These are phyloP conservation scores for Abelmoschus esculentus DNA, from an alignment of 345 rosid genomes.

Conservation along the genomic window DNA sequence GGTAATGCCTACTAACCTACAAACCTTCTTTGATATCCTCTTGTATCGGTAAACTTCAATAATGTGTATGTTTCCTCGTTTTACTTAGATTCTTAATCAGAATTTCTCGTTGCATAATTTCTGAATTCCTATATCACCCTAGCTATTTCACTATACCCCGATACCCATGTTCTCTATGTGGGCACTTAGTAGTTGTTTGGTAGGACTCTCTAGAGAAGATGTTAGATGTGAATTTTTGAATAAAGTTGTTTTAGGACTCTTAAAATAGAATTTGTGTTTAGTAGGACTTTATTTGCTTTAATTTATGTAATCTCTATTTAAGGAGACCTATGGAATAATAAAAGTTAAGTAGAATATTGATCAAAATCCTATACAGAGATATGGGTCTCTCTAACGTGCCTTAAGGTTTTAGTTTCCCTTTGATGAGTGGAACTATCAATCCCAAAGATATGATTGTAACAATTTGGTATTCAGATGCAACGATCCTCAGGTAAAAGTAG, in stretches of 20 bases:
- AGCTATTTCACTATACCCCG: background rate
- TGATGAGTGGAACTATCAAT: background rate
- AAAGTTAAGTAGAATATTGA: background rate
- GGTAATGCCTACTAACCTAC: conserved; percentile 29
- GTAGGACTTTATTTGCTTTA: background rate
- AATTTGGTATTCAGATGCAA: background rate
- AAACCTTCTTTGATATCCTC: background rate
- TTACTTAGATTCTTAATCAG: background rate
- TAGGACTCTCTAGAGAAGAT: too few relatives aligned
- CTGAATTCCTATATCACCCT: background rate
- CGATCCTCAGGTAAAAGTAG: background rate
- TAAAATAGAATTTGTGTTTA: too few relatives aligned
- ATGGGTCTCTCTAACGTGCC: background rate
- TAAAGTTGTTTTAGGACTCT: too few relatives aligned
- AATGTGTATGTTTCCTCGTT: background rate
- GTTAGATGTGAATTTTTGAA: too few relatives aligned
- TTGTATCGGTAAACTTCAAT: background rate
- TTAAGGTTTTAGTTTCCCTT: background rate
- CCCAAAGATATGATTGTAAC: background rate
- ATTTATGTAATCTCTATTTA: too few relatives aligned
- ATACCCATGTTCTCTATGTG: background rate
- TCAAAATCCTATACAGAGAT: background rate
- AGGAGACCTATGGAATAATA: background rate
- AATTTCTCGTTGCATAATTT: background rate
- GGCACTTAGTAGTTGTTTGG: background rate